phyloP scores from a whole-genome alignment of 2,329 filamentous ascomycete species.

The Capronia americana region DNA sequence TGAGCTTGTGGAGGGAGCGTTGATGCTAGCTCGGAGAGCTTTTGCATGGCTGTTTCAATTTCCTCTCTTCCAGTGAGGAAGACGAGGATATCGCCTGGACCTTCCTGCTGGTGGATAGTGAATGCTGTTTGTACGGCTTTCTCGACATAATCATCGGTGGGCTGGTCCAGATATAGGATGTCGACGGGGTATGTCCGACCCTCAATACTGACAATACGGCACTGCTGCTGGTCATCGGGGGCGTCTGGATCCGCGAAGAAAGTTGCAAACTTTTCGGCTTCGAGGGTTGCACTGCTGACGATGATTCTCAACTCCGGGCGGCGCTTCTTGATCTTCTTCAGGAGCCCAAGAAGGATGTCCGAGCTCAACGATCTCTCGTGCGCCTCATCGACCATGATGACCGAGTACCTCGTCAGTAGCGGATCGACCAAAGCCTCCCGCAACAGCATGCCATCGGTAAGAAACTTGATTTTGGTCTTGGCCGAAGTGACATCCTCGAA shows the following conservation, averaged over 20 bases:
- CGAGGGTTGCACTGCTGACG: slow-evolving; percentile 89
- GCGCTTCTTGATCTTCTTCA: slow-evolving; percentile 87
- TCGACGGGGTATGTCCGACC: slow-evolving; percentile 90
- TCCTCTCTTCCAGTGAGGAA: slow-evolving; percentile 94
- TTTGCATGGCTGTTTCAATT: slow-evolving; percentile 81
- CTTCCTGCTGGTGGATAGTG: slow-evolving; percentile 82
- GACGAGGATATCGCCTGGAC: slow-evolving; percentile 83
- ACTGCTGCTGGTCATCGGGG: slow-evolving; percentile 47
- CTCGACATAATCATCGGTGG: slow-evolving; percentile 86
- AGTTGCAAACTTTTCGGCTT: slow-evolving; percentile 81
- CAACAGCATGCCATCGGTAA: slow-evolving; percentile 90
- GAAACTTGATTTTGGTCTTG: slow-evolving; percentile 87
- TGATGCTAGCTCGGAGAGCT: slow-evolving; percentile 73
- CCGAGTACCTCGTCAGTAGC: slow-evolving; percentile 84
- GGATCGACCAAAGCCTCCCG: slow-evolving; percentile 93
- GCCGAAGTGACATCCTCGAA: slow-evolving; percentile 91
- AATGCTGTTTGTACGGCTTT: slow-evolving; percentile 81
- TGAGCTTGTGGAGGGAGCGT: slow-evolving; percentile 66
- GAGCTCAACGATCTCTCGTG: slow-evolving; percentile 93
- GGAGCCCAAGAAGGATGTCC: slow-evolving; percentile 83
- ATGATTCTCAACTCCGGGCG: slow-evolving; percentile 84
- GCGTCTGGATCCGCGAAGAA: slow-evolving; percentile 68
- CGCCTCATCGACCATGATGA: slow-evolving; percentile 97
- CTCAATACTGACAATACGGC: slow-evolving; percentile 80
- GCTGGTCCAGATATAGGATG: slow-evolving; percentile 76